Evolutionary conservation across 2,329 filamentous ascomycete genomes (phyloP).

Genomic region (Diaporthe citri): DNA sequence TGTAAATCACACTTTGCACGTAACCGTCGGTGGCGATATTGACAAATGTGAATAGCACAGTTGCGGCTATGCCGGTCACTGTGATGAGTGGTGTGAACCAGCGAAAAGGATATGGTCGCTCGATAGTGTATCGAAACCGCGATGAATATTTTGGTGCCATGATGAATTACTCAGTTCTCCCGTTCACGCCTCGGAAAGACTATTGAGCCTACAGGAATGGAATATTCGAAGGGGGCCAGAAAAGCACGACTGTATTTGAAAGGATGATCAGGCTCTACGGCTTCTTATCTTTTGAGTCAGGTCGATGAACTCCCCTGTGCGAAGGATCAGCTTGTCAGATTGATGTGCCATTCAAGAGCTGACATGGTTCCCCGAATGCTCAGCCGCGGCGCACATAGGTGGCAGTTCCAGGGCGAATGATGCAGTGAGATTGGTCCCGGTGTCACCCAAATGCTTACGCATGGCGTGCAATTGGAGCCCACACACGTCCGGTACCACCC

Average conservation of each 20-base stretch:
- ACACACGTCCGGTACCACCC: neutral
- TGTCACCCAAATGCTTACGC: slow-evolving; percentile 18
- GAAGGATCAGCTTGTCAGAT: neutral
- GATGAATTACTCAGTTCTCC: neutral
- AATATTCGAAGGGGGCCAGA: neutral
- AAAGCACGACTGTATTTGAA: neutral
- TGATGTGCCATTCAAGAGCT: slow-evolving; percentile 5
- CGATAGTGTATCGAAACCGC: slow-evolving; percentile 33
- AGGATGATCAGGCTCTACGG: neutral
- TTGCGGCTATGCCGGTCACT: neutral
- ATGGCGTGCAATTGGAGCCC: slow-evolving; percentile 6
- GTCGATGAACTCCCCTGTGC: neutral
- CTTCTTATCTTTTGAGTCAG: neutral
- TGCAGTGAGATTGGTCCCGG: neutral
- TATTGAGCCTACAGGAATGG: no score
- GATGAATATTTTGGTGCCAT: slow-evolving; percentile 28
- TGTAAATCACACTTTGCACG: slow-evolving; percentile 28
- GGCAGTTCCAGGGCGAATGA: neutral
- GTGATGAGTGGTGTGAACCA: slow-evolving; percentile 36
- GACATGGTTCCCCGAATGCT: slow-evolving; percentile 8
- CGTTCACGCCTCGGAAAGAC: neutral
- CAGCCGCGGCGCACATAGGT: neutral
- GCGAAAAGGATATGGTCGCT: slow-evolving; percentile 38
- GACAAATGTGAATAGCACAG: slow-evolving; percentile 33
- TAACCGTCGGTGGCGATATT: slow-evolving; percentile 36